Conservation (phyloP, 495 filamentous ascomycete genomes). For the Usnea hakonensis region DNA sequence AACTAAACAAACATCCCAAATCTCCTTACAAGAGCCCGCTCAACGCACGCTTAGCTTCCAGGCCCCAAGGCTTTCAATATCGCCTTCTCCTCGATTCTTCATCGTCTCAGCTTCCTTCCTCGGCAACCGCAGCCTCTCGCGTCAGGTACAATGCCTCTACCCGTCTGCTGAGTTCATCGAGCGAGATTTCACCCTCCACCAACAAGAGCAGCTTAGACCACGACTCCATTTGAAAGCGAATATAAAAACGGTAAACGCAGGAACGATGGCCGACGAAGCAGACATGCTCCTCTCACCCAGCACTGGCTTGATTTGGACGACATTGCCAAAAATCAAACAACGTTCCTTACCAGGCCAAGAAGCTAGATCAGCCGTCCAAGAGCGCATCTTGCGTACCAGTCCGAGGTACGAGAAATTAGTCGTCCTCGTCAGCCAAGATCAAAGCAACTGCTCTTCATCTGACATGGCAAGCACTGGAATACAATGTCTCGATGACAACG, state of each 20-base stretch:
- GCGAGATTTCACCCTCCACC: constrained; percentile 45
- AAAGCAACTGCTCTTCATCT: constrained; percentile 15
- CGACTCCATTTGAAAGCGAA: neutral
- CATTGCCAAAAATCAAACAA: constrained; percentile 67
- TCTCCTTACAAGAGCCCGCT: constrained; percentile 9
- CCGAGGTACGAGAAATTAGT: constrained; percentile 60
- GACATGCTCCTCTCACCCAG: constrained; percentile 68
- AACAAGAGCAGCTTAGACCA: neutral
- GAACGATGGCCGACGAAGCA: constrained; percentile 50
- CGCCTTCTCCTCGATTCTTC: constrained; percentile 27
- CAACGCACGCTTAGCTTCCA: neutral
- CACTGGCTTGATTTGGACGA: constrained; percentile 63
- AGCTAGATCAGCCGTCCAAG: constrained; percentile 42
- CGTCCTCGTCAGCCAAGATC: constrained; percentile 55
- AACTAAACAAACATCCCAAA: neutral
- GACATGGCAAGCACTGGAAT: constrained; percentile 31
- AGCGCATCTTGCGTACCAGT: constrained; percentile 49
- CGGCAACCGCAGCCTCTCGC: constrained; percentile 35
- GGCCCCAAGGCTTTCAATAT: constrained; percentile 9
- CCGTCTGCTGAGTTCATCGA: constrained; percentile 50
- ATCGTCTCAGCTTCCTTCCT: constrained; percentile 45
- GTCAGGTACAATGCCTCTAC: constrained; percentile 41
- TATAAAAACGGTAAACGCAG: neutral
- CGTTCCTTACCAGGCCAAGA: constrained; percentile 54
- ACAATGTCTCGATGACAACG: constrained; percentile 32